Evolutionary conservation across 2,329 filamentous ascomycete species (phyloP).

Genomic region (Trichoderma brevicompactum): DNA sequence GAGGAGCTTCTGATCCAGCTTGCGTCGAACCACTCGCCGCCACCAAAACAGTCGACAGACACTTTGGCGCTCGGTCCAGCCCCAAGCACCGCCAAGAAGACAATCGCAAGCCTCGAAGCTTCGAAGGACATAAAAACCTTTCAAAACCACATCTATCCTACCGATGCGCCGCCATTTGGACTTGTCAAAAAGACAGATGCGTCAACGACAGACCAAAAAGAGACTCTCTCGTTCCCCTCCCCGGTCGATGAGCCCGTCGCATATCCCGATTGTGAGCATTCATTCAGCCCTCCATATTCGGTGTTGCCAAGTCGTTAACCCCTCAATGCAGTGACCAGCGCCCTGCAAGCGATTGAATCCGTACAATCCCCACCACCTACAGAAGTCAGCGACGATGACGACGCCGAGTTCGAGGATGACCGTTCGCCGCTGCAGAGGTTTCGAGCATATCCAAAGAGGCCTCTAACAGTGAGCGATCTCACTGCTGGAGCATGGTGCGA

Average conservation of each 20-base stretch:
- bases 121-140: not conserved
- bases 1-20: constrained; percentile 48
- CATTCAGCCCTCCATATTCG: not conserved
- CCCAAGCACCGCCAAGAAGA: not conserved
- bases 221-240: constrained; percentile 28
- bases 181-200: not conserved
- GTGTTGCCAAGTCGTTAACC: no score
- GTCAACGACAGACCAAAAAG: not conserved
- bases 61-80: not conserved
- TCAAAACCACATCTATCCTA: not conserved
- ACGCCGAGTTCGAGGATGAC: constrained; percentile 38
- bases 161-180: not conserved
- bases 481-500: constrained; percentile 95
- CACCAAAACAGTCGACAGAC: constrained; percentile 1
- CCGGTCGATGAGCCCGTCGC: constrained; percentile 39
- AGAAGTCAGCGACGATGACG: constrained; percentile 30
- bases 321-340: constrained; percentile 62
- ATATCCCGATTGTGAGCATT: constrained; percentile 59
- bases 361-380: constrained; percentile 30
- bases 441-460: constrained; percentile 74
- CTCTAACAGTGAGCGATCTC: constrained; percentile 85
- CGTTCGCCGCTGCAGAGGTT: constrained; percentile 74
- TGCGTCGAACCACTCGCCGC: constrained; percentile 33
- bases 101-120: not conserved
- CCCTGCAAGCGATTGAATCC: constrained; percentile 39